A percentile compares a stretch with the other conserved stretches of the same genome.
phyloP scores from a whole-genome alignment of 2,329 filamentous ascomycete species.

The Aureobasidium uvarum region DNA sequence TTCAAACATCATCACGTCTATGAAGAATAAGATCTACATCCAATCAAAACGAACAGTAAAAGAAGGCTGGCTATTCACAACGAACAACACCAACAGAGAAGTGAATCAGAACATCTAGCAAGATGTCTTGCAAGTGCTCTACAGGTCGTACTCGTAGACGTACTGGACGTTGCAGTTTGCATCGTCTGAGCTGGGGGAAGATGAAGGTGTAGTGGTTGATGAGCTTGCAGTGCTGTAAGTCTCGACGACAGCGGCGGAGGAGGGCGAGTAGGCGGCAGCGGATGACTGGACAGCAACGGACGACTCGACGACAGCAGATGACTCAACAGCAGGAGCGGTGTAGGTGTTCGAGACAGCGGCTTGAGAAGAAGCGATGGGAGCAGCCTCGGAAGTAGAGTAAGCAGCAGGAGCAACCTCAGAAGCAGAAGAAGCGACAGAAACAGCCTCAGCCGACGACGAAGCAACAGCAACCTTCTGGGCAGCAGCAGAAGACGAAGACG shows the following conservation, averaged over 20 bases:
- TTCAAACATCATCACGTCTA: neutral
- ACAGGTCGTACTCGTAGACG: constrained; percentile 31
- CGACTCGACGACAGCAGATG: neutral
- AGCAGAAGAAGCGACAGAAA: constrained; percentile 26
- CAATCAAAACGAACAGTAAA: too few relatives aligned
- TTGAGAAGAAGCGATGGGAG: neutral
- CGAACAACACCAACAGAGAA: neutral
- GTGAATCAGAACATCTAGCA: neutral
- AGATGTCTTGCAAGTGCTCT: neutral
- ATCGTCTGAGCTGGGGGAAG: neutral
- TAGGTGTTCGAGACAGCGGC: neutral
- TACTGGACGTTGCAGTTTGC: constrained; percentile 31
- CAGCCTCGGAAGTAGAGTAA: constrained; percentile 2
- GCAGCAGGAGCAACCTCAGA: constrained; percentile 12
- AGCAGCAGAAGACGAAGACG: constrained; percentile 26
- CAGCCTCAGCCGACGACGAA: constrained; percentile 22
- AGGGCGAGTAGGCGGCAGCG: neutral
- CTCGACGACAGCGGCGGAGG: neutral
- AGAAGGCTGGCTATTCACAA: too few relatives aligned
- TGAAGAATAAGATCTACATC: too few relatives aligned
- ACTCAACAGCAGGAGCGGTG: neutral
- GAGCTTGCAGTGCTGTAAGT: neutral
- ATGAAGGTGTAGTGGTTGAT: neutral
- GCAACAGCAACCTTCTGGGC: constrained; percentile 7
- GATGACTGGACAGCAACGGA: neutral